Conservation (phyloP, 2,329 filamentous ascomycete species). For the Colletotrichum melonis region DNA sequence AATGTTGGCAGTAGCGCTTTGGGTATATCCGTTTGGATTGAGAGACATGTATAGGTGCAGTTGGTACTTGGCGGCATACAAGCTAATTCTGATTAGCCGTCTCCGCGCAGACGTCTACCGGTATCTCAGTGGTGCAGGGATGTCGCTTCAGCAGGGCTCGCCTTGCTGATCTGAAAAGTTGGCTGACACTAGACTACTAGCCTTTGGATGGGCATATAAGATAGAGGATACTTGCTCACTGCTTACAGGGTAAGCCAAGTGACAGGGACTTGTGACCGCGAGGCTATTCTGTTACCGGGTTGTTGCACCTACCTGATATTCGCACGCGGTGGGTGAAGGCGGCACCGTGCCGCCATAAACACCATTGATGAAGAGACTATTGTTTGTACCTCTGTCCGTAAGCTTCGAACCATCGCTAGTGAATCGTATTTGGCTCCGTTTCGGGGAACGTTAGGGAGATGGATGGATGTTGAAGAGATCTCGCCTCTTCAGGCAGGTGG, state of each 20-base stretch:
- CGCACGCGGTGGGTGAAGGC: not conserved
- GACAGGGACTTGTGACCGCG: not conserved
- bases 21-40: not conserved
- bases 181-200: not conserved
- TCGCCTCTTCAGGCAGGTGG: not conserved
- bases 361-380: not conserved
- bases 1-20: not conserved
- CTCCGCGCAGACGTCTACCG: not conserved
- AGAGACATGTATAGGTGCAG: too few species aligned
- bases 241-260: not conserved
- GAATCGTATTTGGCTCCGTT: not conserved
- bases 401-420: not conserved
- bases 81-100: slow-evolving; percentile 1
- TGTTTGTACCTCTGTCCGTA: not conserved
- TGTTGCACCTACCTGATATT: not conserved
- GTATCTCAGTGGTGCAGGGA: not conserved
- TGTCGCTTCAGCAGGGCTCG: not conserved
- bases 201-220: too few species aligned
- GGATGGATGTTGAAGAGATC: not conserved
- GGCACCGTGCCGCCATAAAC: not conserved
- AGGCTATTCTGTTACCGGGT: not conserved
- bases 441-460: not conserved
- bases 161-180: not conserved
- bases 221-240: too few species aligned
- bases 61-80: not conserved